Percentiles rank a stretch among this genome's conserved stretches.
Evolutionary conservation across 140 eudicot species (phyloP).

Genomic region (Stevia rebaudiana): DNA sequence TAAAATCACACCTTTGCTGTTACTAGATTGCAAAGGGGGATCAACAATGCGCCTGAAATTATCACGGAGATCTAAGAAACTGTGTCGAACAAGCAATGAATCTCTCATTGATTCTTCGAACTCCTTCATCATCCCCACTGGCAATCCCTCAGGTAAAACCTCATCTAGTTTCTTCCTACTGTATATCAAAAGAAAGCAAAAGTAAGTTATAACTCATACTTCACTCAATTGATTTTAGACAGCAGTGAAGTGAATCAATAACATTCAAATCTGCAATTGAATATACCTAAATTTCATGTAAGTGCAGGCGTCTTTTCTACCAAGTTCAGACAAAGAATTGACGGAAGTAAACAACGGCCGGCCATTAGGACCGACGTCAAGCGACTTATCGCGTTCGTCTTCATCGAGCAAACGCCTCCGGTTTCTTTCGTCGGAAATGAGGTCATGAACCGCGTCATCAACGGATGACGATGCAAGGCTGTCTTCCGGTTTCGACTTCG

Average conservation of each 20-base stretch:
- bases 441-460: conserved; percentile 31
- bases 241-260: not conserved
- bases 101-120: conserved; percentile 69
- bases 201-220: not conserved
- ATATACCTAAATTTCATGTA: conserved; percentile 69
- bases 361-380: conserved; percentile 74
- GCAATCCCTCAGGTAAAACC: conserved; percentile 81
- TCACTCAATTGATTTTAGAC: not conserved
- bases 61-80: conserved; percentile 84
- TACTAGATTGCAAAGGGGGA: conserved; percentile 47
- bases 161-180: conserved; percentile 65
- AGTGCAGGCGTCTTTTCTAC: conserved; percentile 38
- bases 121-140: conserved; percentile 81
- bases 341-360: conserved; percentile 62
- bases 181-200: conserved; percentile 7
- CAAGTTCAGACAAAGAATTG: conserved; percentile 44
- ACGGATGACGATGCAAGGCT: conserved; percentile 12
- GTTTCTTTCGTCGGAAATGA: conserved; percentile 35
- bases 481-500: conserved; percentile 35
- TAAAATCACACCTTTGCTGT: conserved; percentile 37
- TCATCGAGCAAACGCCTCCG: conserved; percentile 53
- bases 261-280: not conserved
- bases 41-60: conserved; percentile 75
- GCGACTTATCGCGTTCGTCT: conserved; percentile 58
- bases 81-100: conserved; percentile 73